phyloP scores from a whole-genome alignment of 2,329 filamentous ascomycete species.

The Pseudocercospora macadamiae region DNA sequence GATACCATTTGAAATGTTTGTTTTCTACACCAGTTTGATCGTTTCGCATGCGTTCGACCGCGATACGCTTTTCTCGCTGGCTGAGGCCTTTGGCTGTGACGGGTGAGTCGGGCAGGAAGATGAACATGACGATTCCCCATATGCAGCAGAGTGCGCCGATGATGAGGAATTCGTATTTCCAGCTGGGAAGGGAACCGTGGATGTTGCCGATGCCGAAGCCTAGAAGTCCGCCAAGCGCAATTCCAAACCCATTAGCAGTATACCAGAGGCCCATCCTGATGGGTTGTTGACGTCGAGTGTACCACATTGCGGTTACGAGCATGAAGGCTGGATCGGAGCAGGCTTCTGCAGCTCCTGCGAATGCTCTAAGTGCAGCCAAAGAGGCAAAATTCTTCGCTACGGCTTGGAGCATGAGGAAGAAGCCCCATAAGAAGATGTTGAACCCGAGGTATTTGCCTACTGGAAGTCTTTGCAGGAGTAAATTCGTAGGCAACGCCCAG shows the following conservation, averaged over 20 bases:
- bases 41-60: constrained; percentile 57
- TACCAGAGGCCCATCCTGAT: constrained; percentile 64
- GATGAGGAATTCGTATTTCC: constrained; percentile 70
- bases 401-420: constrained; percentile 41
- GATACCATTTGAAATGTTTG: constrained; percentile 55
- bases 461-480: constrained; percentile 56
- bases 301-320: constrained; percentile 67
- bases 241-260: constrained; percentile 61
- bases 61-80: constrained; percentile 56
- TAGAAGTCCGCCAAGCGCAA: constrained; percentile 60
- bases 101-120: constrained; percentile 47
- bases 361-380: constrained; percentile 59
- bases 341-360: constrained; percentile 61
- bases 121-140: constrained; percentile 61
- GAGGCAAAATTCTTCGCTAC: constrained; percentile 52
- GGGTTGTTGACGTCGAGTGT: constrained; percentile 60
- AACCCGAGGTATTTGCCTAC: constrained; percentile 55
- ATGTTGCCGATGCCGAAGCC: constrained; percentile 66
- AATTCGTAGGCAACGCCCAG: constrained; percentile 60
- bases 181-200: constrained; percentile 58
- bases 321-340: constrained; percentile 64
- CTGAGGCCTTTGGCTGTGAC: constrained; percentile 57
- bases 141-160: constrained; percentile 58
- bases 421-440: constrained; percentile 63
- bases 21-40: constrained; percentile 63